Evolutionary conservation across 2,329 filamentous ascomycete genomes (phyloP).

Genomic region (Penicillium frequentans): DNA sequence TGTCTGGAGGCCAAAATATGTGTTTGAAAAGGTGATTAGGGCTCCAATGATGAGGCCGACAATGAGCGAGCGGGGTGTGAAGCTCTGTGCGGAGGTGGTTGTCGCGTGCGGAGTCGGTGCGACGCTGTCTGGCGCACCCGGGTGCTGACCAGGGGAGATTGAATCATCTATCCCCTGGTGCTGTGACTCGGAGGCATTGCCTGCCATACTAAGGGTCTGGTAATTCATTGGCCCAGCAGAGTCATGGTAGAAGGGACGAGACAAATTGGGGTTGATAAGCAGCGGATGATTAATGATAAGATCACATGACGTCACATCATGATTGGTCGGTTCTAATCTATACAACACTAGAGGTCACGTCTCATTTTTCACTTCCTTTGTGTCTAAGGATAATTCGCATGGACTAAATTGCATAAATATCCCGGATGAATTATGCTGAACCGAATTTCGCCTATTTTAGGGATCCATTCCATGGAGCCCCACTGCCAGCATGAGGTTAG

Average conservation of each 20-base stretch:
- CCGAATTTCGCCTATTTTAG: background rate
- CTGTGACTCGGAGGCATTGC: constrained; percentile 21
- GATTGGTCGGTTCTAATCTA: background rate
- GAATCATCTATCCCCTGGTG: background rate
- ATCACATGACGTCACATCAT: constrained; percentile 21
- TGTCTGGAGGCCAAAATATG: constrained; percentile 97
- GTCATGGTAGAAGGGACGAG: background rate
- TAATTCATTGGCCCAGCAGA: constrained; percentile 33
- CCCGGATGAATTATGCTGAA: background rate
- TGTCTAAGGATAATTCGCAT: background rate
- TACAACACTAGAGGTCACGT: background rate
- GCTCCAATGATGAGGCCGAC: constrained; percentile 83
- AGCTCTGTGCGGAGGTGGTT: constrained; percentile 56
- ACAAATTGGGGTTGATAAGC: constrained; percentile 14
- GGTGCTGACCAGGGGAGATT: constrained; percentile 1
- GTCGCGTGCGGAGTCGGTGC: constrained; percentile 6
- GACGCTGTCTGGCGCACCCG: constrained; percentile 3
- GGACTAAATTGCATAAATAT: background rate
- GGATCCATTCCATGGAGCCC: background rate
- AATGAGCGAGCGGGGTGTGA: constrained; percentile 77
- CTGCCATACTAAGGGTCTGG: constrained; percentile 36
- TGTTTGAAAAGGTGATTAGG: constrained; percentile 93
- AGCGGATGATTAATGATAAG: constrained; percentile 21
- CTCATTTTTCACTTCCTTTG: too few species aligned
- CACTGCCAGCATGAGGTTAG: constrained; percentile 1